phyloP scores from a whole-genome alignment of 192 early-diverging fungal genomes.

The Dispira simplex region DNA sequence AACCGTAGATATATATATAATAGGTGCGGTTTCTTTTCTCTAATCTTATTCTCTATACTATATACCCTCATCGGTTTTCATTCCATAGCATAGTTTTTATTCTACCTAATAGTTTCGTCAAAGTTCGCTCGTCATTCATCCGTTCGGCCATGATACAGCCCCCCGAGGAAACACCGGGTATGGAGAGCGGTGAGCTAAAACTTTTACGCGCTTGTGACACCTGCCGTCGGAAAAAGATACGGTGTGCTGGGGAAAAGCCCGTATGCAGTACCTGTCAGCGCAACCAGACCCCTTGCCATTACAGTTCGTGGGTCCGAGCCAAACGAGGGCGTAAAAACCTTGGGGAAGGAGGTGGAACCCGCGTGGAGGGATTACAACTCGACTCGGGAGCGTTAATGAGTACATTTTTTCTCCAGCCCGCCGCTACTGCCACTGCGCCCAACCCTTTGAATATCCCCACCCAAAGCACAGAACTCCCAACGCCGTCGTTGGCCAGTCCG shows the following conservation, averaged over 20 bases:
- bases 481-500: too few relatives aligned
- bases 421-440: too few relatives aligned
- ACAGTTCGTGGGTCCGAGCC: constrained; percentile 31
- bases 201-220: constrained; percentile 33
- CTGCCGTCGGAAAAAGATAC: constrained; percentile 32
- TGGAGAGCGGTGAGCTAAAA: constrained; percentile 18
- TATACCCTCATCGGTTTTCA: not conserved
- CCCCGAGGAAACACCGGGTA: constrained; percentile 14
- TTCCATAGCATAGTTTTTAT: not conserved
- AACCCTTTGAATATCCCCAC: too few relatives aligned
- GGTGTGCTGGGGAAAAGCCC: constrained; percentile 31
- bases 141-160: too few relatives aligned
- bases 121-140: not conserved
- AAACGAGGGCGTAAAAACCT: constrained; percentile 22
- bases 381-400: too few relatives aligned
- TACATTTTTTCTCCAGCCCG: too few relatives aligned
- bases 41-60: not conserved
- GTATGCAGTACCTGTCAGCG: constrained; percentile 28
- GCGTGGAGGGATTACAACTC: too few relatives aligned
- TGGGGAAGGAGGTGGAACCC: not conserved
- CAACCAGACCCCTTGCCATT: constrained; percentile 30
- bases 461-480: too few relatives aligned
- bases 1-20: too few relatives aligned
- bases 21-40: not conserved
- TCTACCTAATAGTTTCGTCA: not conserved